Conservation (phyloP, 352 stramenopile genomes). For the Globisporangium paroecandrum region DNA sequence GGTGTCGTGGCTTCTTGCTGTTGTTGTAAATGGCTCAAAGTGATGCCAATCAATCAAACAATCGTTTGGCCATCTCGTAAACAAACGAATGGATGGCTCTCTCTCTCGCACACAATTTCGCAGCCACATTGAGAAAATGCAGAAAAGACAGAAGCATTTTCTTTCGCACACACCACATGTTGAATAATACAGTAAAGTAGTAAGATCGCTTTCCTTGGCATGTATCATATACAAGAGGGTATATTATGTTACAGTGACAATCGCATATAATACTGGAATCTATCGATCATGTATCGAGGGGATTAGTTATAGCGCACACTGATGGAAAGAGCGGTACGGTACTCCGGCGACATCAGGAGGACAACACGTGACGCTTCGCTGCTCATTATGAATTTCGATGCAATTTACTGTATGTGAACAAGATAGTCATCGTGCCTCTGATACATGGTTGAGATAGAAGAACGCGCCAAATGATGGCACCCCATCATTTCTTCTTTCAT, state of each 20-base stretch:
- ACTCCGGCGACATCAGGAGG: not conserved
- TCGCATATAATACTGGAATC: too few relatives aligned
- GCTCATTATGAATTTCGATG: not conserved
- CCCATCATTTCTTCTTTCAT: not conserved
- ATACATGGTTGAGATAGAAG: not conserved
- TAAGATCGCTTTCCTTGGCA: not conserved
- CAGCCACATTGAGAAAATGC: not conserved
- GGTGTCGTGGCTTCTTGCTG: not conserved
- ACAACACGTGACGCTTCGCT: not conserved
- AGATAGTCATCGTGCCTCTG: not conserved
- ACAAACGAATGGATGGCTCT: not conserved
- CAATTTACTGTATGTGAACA: not conserved
- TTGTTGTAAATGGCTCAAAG: not conserved
- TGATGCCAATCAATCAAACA: not conserved
- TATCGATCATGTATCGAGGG: too few relatives aligned
- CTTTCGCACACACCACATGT: not conserved
- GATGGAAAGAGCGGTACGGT: too few relatives aligned
- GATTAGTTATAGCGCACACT: too few relatives aligned
- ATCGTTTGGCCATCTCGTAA: not conserved
- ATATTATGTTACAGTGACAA: not conserved
- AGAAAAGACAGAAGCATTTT: not conserved
- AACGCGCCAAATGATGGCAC: not conserved
- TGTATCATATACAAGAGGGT: not conserved
- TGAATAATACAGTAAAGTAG: not conserved
- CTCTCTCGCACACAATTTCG: not conserved